Evolutionary conservation across 768 basidiomycete genomes (phyloP).

Genomic region (Amanita rimosa): DNA sequence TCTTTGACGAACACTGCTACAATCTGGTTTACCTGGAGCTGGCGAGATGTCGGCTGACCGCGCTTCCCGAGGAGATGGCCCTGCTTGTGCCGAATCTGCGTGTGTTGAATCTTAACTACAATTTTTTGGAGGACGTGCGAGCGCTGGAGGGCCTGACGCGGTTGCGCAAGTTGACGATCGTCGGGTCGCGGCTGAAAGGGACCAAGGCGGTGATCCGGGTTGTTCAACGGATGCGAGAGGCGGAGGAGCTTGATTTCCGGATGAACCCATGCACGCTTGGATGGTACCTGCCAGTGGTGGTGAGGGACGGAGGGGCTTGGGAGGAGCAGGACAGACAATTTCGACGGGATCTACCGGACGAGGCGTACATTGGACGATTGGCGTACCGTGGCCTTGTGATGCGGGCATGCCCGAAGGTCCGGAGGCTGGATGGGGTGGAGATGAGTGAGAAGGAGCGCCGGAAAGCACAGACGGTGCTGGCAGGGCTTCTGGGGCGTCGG

Average conservation of each 20-base stretch:
- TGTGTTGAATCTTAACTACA: constrained; percentile 93
- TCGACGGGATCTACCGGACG: constrained; percentile 84
- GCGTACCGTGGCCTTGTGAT: constrained; percentile 87
- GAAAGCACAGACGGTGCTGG: constrained; percentile 66
- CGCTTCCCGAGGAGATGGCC: constrained; percentile 59
- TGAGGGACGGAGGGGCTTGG: constrained; percentile 67
- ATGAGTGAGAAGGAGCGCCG: constrained; percentile 75
- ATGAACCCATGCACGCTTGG: constrained; percentile 98
- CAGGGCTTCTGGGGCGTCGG: constrained; percentile 36
- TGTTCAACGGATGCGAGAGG: constrained; percentile 58
- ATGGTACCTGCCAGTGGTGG: constrained; percentile 87
- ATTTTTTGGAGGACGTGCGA: constrained; percentile 73
- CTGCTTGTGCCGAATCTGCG: constrained; percentile 73
- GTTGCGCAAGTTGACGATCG: constrained; percentile 75
- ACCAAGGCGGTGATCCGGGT: constrained; percentile 65
- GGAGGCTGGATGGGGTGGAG: constrained; percentile 77
- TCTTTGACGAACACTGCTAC: constrained; percentile 70
- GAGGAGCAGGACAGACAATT: constrained; percentile 75
- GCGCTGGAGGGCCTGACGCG: constrained; percentile 60
- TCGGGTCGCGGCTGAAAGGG: constrained; percentile 73
- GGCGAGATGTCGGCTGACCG: constrained; percentile 72
- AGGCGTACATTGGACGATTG: constrained; percentile 74
- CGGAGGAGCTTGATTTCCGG: constrained; percentile 84
- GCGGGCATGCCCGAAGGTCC: constrained; percentile 54
- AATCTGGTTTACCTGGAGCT: constrained; percentile 88